phyloP scores from a whole-genome alignment of 106 monocot species.

The Dioscorea dumetorum region DNA sequence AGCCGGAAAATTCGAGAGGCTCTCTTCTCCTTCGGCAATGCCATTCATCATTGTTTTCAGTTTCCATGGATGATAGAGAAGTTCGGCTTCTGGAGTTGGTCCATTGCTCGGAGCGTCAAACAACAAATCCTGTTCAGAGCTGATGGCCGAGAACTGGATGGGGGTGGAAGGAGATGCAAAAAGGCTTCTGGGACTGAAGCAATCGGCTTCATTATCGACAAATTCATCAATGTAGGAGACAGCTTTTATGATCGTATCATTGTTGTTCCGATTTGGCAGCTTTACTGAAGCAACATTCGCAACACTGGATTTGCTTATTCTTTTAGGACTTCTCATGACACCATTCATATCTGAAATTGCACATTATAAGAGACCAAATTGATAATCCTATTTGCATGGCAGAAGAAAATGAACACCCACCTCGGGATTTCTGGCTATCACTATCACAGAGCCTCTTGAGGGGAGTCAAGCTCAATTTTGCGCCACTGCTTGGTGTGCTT shows the following conservation, averaged over 20 bases:
- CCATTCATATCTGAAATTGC: conserved; percentile 19
- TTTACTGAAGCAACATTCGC: neutral
- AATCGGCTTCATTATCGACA: conserved; percentile 31
- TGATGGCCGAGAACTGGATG: conserved; percentile 25
- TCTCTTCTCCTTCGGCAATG: conserved; percentile 25
- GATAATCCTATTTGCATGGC: neutral
- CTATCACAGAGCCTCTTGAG: conserved; percentile 41
- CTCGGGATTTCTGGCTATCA: conserved; percentile 27
- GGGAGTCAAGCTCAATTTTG: conserved; percentile 14
- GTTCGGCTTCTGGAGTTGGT: conserved; percentile 69
- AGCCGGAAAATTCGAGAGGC: conserved; percentile 19
- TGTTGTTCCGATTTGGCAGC: conserved; percentile 3
- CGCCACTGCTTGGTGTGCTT: conserved; percentile 14
- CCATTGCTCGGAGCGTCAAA: conserved; percentile 47
- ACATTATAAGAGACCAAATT: neutral
- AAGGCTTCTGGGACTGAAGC: conserved; percentile 22
- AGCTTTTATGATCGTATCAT: conserved; percentile 1
- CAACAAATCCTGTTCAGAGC: conserved; percentile 55
- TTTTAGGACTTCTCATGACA: conserved; percentile 33
- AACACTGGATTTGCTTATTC: conserved; percentile 4
- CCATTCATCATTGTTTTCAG: conserved; percentile 15
- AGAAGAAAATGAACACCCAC: conserved; percentile 19
- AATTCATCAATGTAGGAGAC: conserved; percentile 13
- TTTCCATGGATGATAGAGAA: conserved; percentile 40
- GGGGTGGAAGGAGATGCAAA: conserved; percentile 23